phyloP scores from a whole-genome alignment of 2,329 filamentous ascomycete genomes.

The Fusarium multiceps region DNA sequence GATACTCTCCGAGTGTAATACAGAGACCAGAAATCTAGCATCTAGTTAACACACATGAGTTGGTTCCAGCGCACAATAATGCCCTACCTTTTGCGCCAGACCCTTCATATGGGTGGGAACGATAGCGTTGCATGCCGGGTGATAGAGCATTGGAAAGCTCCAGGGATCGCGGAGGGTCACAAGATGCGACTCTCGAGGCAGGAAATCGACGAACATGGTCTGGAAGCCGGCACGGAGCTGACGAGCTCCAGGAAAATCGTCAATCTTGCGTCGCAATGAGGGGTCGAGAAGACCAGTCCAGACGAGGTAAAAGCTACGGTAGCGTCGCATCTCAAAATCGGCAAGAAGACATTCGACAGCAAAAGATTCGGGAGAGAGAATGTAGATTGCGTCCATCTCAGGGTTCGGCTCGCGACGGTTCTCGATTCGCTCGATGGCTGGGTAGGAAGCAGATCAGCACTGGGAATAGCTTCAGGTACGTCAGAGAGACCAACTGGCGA shows the following conservation, averaged over 20 bases:
- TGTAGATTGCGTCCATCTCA: conserved; percentile 94
- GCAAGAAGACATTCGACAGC: conserved; percentile 94
- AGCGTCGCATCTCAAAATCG: conserved; percentile 87
- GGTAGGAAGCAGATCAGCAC: conserved; percentile 32
- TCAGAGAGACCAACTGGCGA: conserved; percentile 77
- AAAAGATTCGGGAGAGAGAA: conserved; percentile 85
- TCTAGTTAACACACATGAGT: conserved; percentile 4
- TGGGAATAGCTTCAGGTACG: conserved; percentile 12
- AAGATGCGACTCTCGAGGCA: conserved; percentile 89
- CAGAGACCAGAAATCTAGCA: conserved; percentile 71
- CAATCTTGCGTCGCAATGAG: conserved; percentile 77
- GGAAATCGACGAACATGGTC: conserved; percentile 88
- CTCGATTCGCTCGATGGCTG: conserved; percentile 95
- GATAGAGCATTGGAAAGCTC: conserved; percentile 93
- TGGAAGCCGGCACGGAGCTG: conserved; percentile 83
- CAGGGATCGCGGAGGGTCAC: conserved; percentile 93
- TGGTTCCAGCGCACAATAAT: not conserved
- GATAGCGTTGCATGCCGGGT: conserved; percentile 87
- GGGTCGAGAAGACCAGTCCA: conserved; percentile 85
- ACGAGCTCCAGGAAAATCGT: conserved; percentile 74
- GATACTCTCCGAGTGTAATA: conserved; percentile 92
- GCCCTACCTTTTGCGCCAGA: conserved; percentile 83
- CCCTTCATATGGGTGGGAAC: conserved; percentile 85
- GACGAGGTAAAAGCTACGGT: conserved; percentile 81
- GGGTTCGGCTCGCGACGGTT: conserved; percentile 83